Percentiles rank a stretch among this genome's conserved stretches.
phyloP scores from a whole-genome alignment of 352 stramenopile genomes.

The Phytophthora vignae region DNA sequence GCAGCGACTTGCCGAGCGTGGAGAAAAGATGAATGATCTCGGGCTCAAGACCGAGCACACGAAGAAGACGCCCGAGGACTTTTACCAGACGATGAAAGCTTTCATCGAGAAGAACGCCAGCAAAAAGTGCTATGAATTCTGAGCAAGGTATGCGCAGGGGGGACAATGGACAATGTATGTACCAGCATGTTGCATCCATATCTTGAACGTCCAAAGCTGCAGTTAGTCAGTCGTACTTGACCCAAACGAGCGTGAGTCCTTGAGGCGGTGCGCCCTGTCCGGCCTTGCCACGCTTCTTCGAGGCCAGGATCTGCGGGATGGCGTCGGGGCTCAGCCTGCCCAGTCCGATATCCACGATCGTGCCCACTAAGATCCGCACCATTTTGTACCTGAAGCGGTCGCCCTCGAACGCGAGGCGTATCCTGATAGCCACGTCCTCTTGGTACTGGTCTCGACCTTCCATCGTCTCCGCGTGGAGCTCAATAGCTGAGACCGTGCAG shows the following conservation, averaged over 20 bases:
- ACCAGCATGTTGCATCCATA: conserved; percentile 19
- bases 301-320: conserved; percentile 57
- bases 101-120: conserved; percentile 87
- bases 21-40: conserved; percentile 81
- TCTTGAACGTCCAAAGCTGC: too few species aligned
- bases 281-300: conserved; percentile 59
- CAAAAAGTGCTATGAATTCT: conserved; percentile 90
- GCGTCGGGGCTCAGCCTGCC: conserved; percentile 47
- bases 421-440: conserved; percentile 36
- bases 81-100: conserved; percentile 86
- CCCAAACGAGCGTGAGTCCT: too few species aligned
- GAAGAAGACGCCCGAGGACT: conserved; percentile 83
- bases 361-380: conserved; percentile 84
- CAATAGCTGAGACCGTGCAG: conserved; percentile 53
- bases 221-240: too few species aligned
- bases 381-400: conserved; percentile 89
- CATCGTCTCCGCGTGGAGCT: conserved; percentile 38
- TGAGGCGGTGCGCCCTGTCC: conserved; percentile 64
- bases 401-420: conserved; percentile 67
- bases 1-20: conserved; percentile 76
- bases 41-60: conserved; percentile 83
- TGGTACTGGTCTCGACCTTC: conserved; percentile 27
- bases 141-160: conserved; percentile 2
- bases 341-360: conserved; percentile 79
- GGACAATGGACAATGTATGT: not conserved